phyloP scores from a whole-genome alignment of 78 protist species.

The Neovahlkampfia damariscottae region DNA sequence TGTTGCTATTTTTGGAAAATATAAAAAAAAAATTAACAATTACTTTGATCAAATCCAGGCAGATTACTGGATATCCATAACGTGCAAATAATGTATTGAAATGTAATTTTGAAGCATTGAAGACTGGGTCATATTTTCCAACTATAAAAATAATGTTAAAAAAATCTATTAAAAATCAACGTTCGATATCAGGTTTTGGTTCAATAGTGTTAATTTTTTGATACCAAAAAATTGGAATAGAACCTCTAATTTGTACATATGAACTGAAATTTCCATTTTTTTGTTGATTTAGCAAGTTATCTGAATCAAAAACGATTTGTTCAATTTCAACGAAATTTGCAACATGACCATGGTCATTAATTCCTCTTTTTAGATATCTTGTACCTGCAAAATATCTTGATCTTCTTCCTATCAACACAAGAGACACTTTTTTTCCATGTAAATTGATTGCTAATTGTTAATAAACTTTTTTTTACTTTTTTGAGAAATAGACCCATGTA shows the following conservation, averaged over 20 bases:
- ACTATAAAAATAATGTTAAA: too few relatives aligned
- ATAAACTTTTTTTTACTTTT: too few relatives aligned
- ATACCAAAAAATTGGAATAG: constrained; percentile 91
- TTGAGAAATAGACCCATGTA: too few relatives aligned
- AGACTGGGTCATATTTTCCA: constrained; percentile 63
- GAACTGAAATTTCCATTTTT: not conserved
- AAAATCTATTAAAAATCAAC: too few relatives aligned
- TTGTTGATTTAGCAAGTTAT: constrained; percentile 26
- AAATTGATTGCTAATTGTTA: constrained; percentile 26
- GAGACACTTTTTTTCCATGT: constrained; percentile 26
- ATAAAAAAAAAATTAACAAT: too few relatives aligned
- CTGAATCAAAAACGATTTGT: constrained; percentile 67
- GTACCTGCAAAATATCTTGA: constrained; percentile 90
- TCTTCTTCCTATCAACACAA: constrained; percentile 84
- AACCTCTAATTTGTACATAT: constrained; percentile 78
- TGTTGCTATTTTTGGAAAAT: too few relatives aligned
- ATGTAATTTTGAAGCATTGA: constrained; percentile 64
- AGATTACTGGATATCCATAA: constrained; percentile 70
- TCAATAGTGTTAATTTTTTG: constrained; percentile 33
- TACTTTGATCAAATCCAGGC: constrained; percentile 71
- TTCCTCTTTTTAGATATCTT: constrained; percentile 90
- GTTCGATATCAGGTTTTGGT: constrained; percentile 30
- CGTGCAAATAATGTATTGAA: constrained; percentile 54
- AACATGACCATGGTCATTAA: constrained; percentile 74
- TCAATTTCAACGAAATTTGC: constrained; percentile 95